These are phyloP conservation scores for Eremothecium sinecaudum DNA, from an alignment of 1,139 yeast species.

Conservation along the genomic window DNA sequence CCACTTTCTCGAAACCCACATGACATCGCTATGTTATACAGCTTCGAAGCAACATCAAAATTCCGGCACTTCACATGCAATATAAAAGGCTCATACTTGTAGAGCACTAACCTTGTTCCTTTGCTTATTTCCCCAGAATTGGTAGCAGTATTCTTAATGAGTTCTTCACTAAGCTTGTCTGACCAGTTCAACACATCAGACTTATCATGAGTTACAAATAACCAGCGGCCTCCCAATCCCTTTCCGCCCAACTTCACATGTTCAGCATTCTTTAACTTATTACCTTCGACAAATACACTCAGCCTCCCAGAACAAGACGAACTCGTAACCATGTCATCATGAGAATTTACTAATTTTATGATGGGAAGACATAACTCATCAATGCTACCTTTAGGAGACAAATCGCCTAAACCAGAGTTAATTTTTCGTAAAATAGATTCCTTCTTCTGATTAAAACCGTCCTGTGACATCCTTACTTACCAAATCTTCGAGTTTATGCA, in stretches of 20 bases:
- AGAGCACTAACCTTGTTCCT: constrained; percentile 45
- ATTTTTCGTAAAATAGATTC: constrained; percentile 48
- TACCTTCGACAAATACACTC: constrained; percentile 69
- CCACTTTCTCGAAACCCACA: constrained; percentile 87
- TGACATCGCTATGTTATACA: constrained; percentile 65
- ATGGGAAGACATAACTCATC: constrained; percentile 66
- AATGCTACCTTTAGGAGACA: constrained; percentile 78
- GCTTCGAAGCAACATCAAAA: constrained; percentile 44
- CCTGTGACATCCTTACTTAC: constrained; percentile 25
- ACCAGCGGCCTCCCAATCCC: constrained; percentile 77
- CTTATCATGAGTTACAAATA: constrained; percentile 68
- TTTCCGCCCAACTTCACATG: constrained; percentile 59
- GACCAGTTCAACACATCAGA: constrained; percentile 44
- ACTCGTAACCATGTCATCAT: constrained; percentile 67
- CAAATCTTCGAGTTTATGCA: too few species aligned
- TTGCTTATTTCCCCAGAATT: constrained; percentile 8
- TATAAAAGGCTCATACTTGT: constrained; percentile 76
- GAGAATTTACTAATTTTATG: constrained; percentile 54
- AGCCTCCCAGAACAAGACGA: constrained; percentile 86
- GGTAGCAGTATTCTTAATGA: constrained; percentile 4
- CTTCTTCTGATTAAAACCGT: constrained; percentile 65
- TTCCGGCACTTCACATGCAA: constrained; percentile 74
- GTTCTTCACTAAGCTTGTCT: background rate
- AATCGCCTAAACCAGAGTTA: constrained; percentile 44
- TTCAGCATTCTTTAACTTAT: constrained; percentile 20